Conservation (phyloP, 495 filamentous ascomycete species). For the Penicillium crystallinum region DNA sequence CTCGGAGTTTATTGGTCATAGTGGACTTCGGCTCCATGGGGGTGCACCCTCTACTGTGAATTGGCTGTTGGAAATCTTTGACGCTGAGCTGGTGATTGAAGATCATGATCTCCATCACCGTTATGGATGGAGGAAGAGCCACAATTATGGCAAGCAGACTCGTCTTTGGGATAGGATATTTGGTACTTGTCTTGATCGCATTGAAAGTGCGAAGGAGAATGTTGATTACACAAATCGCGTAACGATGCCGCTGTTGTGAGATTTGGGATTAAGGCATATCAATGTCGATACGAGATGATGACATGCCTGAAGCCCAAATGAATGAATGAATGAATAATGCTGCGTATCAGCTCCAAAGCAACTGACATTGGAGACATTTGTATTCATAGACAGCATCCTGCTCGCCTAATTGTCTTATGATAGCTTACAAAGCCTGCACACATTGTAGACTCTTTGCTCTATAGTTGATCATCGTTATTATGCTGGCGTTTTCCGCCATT, state of each 20-base stretch:
- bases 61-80: conserved; percentile 23
- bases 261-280: not conserved
- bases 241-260: conserved; percentile 22
- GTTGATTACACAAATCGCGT: conserved; percentile 25
- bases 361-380: no score
- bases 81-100: conserved; percentile 27
- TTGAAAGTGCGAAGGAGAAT: conserved; percentile 22
- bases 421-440: not conserved
- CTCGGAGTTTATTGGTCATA: conserved; percentile 26
- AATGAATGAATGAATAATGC: not conserved
- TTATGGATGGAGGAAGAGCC: conserved; percentile 28
- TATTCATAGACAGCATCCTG: no score
- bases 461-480: not conserved
- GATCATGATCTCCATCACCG: conserved; percentile 31
- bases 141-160: no score
- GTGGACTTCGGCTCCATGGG: conserved; percentile 21
- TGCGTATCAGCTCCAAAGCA: not conserved
- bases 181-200: conserved; percentile 24
- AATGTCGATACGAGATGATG: not conserved
- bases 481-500: not conserved
- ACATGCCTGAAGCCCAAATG: not conserved
- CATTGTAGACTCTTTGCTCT: not conserved
- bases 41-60: conserved; percentile 23
- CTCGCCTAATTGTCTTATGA: not conserved
- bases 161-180: conserved; percentile 27